phyloP scores from a whole-genome alignment of 495 filamentous ascomycete genomes.

The Talaromyces adpressus region DNA sequence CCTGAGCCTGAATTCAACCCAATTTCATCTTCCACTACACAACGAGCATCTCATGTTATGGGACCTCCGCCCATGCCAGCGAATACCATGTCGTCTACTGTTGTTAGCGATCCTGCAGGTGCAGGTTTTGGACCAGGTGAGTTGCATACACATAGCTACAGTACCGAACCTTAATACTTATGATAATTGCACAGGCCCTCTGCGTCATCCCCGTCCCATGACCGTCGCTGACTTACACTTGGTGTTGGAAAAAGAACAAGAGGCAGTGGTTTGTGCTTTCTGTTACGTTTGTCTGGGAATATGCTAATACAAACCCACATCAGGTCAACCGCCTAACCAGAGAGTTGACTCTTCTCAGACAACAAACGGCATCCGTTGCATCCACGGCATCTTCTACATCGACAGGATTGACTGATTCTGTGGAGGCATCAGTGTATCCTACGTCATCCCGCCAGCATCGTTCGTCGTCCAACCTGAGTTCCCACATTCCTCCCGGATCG shows the following conservation, averaged over 20 bases:
- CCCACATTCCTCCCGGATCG: conserved; percentile 40
- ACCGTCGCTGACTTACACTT: conserved; percentile 82
- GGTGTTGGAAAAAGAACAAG: conserved; percentile 87
- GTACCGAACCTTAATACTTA: neutral
- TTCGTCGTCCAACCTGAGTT: conserved; percentile 56
- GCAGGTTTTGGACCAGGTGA: conserved; percentile 53
- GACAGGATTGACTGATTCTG: conserved; percentile 47
- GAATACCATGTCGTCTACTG: conserved; percentile 19
- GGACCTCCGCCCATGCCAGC: conserved; percentile 36
- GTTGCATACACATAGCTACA: neutral
- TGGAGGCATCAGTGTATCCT: conserved; percentile 45
- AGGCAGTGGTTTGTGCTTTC: conserved; percentile 67
- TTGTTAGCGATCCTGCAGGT: conserved; percentile 26
- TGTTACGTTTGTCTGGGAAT: neutral
- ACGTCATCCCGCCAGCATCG: conserved; percentile 56
- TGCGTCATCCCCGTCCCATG: conserved; percentile 76
- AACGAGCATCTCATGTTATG: conserved; percentile 41
- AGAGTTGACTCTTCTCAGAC: conserved; percentile 72
- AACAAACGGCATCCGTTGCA: conserved; percentile 72
- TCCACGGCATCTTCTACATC: conserved; percentile 75
- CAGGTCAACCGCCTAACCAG: conserved; percentile 89
- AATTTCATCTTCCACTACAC: conserved; percentile 33
- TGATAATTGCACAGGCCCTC: conserved; percentile 36
- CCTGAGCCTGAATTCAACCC: conserved; percentile 22
- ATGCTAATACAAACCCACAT: conserved; percentile 8